Conservation (phyloP, 2,329 filamentous ascomycete genomes). For the Venturia carpophila region DNA sequence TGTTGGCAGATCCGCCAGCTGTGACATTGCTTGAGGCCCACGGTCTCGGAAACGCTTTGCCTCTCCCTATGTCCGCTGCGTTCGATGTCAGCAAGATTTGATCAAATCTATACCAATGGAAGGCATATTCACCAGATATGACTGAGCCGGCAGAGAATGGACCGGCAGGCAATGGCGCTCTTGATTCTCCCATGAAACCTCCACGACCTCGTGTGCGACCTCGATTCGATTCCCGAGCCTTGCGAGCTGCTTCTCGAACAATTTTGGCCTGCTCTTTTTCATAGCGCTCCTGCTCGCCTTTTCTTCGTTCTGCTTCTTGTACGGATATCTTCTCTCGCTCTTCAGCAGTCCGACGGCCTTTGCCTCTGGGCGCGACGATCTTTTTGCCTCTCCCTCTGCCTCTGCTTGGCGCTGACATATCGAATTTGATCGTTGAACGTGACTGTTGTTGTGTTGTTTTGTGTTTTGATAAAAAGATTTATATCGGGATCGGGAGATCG, state of each 20-base stretch:
- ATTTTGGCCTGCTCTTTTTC: neutral
- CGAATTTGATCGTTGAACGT: neutral
- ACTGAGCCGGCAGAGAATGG: slow-evolving; percentile 14
- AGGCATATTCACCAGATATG: slow-evolving; percentile 1
- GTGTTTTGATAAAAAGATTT: neutral
- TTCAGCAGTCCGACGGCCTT: slow-evolving; percentile 14
- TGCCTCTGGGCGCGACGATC: slow-evolving; percentile 16
- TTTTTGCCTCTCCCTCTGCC: slow-evolving; percentile 16
- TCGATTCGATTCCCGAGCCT: neutral
- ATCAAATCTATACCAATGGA: neutral
- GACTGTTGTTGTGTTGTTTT: neutral
- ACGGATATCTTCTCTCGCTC: slow-evolving; percentile 15
- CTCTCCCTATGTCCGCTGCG: slow-evolving; percentile 4
- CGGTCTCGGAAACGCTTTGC: slow-evolving; percentile 15
- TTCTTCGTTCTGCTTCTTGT: slow-evolving; percentile 10
- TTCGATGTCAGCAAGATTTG: neutral
- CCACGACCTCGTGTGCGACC: slow-evolving; percentile 18
- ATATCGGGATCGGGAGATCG: neutral
- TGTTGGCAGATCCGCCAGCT: neutral
- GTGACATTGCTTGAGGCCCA: slow-evolving; percentile 13
- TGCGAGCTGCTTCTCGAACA: neutral
- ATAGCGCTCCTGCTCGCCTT: slow-evolving; percentile 8
- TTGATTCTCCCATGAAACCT: slow-evolving; percentile 18
- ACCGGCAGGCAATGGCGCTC: slow-evolving; percentile 12
- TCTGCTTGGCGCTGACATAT: neutral